These are phyloP conservation scores for Aspergillus intermedius DNA, from an alignment of 2,329 filamentous ascomycete species.

Conservation along the genomic window DNA sequence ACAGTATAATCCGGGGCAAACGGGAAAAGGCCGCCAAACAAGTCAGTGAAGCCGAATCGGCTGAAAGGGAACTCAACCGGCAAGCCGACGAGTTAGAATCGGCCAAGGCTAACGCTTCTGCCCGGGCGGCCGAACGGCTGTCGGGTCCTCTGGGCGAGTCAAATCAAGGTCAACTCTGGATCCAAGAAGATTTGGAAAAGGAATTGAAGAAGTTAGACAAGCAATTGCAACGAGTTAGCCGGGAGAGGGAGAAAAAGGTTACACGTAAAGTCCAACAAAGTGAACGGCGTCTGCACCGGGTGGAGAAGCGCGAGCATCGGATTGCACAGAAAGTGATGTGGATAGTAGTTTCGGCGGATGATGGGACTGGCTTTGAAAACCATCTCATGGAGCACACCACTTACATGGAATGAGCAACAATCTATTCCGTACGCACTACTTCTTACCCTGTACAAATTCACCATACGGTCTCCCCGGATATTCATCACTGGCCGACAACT, in stretches of 20 bases:
- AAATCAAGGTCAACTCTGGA: slow-evolving; percentile 2
- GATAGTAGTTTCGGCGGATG: slow-evolving; percentile 10
- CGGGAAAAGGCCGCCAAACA: slow-evolving; percentile 4
- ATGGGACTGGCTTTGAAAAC: slow-evolving; percentile 7
- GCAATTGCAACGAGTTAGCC: slow-evolving; percentile 2
- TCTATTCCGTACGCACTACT: background rate
- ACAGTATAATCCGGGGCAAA: background rate
- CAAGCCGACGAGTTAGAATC: slow-evolving; percentile 6
- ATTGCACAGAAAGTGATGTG: slow-evolving; percentile 10
- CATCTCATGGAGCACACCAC: slow-evolving; percentile 5
- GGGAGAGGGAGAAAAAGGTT: slow-evolving; percentile 7
- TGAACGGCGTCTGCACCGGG: slow-evolving; percentile 1
- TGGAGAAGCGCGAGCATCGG: slow-evolving; percentile 6
- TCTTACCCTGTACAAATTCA: background rate
- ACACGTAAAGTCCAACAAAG: slow-evolving; percentile 5
- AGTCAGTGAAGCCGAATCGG: slow-evolving; percentile 4
- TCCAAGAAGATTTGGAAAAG: slow-evolving; percentile 7
- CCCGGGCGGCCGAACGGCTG: slow-evolving; percentile 4
- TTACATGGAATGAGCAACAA: background rate
- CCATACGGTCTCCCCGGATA: too few species aligned
- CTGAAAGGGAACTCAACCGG: slow-evolving; percentile 1
- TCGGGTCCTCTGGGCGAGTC: slow-evolving; percentile 9
- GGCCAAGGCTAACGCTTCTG: slow-evolving; percentile 1
- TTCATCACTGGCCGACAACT: too few species aligned
- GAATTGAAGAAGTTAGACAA: slow-evolving; percentile 5